These are phyloP conservation scores for Claviceps sp. DNA, from an alignment of 2,329 filamentous ascomycete genomes.

Conservation along the genomic window DNA sequence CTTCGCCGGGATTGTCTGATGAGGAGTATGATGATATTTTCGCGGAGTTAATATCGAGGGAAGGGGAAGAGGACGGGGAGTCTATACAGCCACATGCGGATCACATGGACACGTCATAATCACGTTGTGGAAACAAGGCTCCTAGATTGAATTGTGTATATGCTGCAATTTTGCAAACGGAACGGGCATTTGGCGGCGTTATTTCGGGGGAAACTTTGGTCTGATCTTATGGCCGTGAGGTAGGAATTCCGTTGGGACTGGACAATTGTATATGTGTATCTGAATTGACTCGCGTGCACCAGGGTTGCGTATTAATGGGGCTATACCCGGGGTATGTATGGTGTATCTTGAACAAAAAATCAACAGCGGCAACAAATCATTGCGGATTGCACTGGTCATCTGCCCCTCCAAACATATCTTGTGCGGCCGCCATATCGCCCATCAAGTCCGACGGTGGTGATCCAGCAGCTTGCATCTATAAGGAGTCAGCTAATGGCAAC, in stretches of 20 bases:
- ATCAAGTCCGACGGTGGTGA: slow-evolving; percentile 84
- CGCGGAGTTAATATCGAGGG: slow-evolving; percentile 22
- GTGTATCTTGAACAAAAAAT: slow-evolving; percentile 9
- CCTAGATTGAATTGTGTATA: neutral
- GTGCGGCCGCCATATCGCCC: slow-evolving; percentile 74
- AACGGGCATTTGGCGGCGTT: slow-evolving; percentile 7
- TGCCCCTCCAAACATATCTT: slow-evolving; percentile 50
- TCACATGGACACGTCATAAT: slow-evolving; percentile 31
- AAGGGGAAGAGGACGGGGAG: slow-evolving; percentile 7
- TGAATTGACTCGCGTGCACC: neutral
- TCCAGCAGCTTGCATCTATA: slow-evolving; percentile 89
- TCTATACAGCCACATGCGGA: slow-evolving; percentile 17
- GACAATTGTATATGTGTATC: neutral
- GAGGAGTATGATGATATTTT: slow-evolving; percentile 54
- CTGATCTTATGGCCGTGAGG: neutral
- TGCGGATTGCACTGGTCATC: slow-evolving; percentile 52
- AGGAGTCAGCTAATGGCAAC: neutral
- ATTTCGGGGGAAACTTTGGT: neutral
- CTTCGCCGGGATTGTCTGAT: slow-evolving; percentile 30
- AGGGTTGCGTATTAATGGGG: slow-evolving; percentile 10
- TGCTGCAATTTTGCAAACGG: neutral
- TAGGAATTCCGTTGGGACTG: neutral
- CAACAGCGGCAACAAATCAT: slow-evolving; percentile 22
- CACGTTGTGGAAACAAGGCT: neutral
- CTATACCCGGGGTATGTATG: slow-evolving; percentile 13